A percentile compares a stretch with the other conserved stretches of the same genome.
These are phyloP conservation scores for Sugiyamaella valdiviana DNA, from an alignment of 805 yeast species.

Conservation along the genomic window DNA sequence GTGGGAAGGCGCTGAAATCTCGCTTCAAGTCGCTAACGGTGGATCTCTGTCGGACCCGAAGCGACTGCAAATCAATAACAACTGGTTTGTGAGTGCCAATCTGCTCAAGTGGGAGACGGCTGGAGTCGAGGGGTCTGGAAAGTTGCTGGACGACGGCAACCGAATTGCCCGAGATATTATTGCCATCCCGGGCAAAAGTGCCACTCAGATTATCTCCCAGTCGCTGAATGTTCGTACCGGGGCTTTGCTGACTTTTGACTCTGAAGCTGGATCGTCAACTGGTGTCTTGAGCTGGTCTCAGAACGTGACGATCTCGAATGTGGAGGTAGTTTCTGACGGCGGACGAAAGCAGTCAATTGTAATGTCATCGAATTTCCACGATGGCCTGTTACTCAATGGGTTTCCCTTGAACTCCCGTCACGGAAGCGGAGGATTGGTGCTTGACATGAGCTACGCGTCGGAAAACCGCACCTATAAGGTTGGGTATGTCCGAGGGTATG, in stretches of 20 bases:
- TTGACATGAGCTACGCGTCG: background rate
- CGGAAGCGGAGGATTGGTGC: background rate
- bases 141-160: background rate
- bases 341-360: conserved; percentile 6
- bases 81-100: conserved; percentile 31
- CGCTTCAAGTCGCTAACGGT: conserved; percentile 13
- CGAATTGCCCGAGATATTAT: background rate
- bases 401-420: background rate
- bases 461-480: background rate
- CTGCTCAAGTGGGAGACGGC: conserved; percentile 28
- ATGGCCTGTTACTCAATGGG: background rate
- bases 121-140: conserved; percentile 22
- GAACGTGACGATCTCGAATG: conserved; percentile 3
- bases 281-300: background rate
- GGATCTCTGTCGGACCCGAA: background rate
- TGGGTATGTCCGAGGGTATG: background rate
- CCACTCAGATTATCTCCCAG: background rate
- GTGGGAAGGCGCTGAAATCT: conserved; percentile 43
- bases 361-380: background rate
- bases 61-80: conserved; percentile 7
- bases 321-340: background rate
- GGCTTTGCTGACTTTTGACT: background rate
- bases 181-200: background rate
- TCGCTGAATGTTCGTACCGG: background rate
- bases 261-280: background rate